These are phyloP conservation scores for Puccinia triticina DNA, from an alignment of 1,284 basidiomycete genomes.

Conservation along the genomic window DNA sequence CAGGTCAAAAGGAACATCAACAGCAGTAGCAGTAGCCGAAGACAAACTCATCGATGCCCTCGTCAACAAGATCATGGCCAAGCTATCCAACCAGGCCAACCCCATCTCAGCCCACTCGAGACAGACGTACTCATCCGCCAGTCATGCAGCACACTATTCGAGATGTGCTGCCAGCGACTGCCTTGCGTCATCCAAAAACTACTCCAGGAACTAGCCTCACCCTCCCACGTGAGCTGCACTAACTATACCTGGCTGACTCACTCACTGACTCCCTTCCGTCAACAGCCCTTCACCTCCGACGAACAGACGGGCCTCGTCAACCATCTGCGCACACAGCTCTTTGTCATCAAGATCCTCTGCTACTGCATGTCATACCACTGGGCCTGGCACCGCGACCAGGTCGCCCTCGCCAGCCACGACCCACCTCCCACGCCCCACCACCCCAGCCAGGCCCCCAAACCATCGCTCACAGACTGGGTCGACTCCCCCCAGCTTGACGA, in stretches of 20 bases:
- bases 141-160: constrained; percentile 51
- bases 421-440: no score
- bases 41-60: constrained; percentile 52
- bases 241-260: no score
- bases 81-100: constrained; percentile 50
- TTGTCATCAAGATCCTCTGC: constrained; percentile 80
- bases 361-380: constrained; percentile 76
- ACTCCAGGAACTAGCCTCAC: constrained; percentile 51
- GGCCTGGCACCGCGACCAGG: constrained; percentile 60
- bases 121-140: constrained; percentile 50
- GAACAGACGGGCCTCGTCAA: constrained; percentile 67
- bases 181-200: constrained; percentile 50
- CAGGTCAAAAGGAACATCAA: no score
- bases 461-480: constrained; percentile 61
- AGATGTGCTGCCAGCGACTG: constrained; percentile 50
- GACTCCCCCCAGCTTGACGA: constrained; percentile 87
- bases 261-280: no score
- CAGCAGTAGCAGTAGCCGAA: no score
- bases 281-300: constrained; percentile 54
- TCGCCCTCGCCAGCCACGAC: constrained; percentile 56
- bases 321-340: constrained; percentile 83
- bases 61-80: constrained; percentile 52
- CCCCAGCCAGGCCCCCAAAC: no score
- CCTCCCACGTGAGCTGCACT: constrained; percentile 34
- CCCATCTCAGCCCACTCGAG: constrained; percentile 48